Base-by-base conservation (phyloP, 1,284 basidiomycete genomes). In the Cutaneotrichosporon sp. region DNA sequence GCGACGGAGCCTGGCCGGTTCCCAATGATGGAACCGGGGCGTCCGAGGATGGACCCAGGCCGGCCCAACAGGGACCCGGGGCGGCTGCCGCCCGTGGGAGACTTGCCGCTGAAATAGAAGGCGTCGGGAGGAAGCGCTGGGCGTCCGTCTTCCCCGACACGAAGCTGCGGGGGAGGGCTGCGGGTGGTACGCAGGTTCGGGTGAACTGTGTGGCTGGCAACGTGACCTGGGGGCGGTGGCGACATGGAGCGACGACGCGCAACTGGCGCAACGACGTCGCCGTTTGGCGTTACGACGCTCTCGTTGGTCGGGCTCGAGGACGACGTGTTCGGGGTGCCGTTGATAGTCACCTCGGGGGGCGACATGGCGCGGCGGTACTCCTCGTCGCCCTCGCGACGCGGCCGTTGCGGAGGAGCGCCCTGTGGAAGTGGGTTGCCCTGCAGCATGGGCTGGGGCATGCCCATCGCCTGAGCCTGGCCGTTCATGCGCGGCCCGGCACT, bases 371-470 rank as follows among this genome's bases (percentile, higher is more conserved):
- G 69, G 13, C 80, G 78, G 60, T 68, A 80, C 51, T 76, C 70
- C 4, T 87, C 87, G 34, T 89, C 88, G 54, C 89, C 89, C 22
- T 89, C 88, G 58, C 88, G 82, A 55, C 81, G 78, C 2, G 88
- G 87, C 50, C 88, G 84, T 65, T 84, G 78, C 11, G 87, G 86
- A 22, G 81, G 76, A 68, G 84, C 86, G 58, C 80, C 83, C 34
- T 69, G 68, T 18, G 60, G 47, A 14, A 31, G 54, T 10, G 25
- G 29, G 33, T 22, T 34, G 33, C 33, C 33, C 34, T 36, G 33
- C 33, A 53, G 14, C 51, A 53, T 38, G 9, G 22, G 20, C 13
- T 22, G 20, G 56, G 36, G 64, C 50, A 31, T 42, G 58, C 86
- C 47, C 25, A 27, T 31, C 27, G 47, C 6, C 33, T 88, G 87